Base-by-base conservation (phyloP, 352 stramenopile species). In the Phytophthora citrophthora region DNA sequence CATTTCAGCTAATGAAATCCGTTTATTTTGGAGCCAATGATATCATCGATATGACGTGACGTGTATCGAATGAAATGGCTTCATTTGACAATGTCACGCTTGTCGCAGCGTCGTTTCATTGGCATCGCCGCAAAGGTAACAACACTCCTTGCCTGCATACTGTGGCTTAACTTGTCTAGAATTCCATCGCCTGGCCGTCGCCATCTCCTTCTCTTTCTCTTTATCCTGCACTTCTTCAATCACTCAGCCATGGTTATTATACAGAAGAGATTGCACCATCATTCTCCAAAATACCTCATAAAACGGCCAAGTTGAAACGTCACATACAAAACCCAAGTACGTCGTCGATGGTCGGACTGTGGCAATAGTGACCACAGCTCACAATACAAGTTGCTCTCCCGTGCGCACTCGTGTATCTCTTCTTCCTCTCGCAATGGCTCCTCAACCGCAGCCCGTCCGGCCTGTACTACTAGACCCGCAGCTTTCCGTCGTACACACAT, bases 401-500 rank as follows among this genome's bases (percentile, higher is more conserved):
- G 29, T 34, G 29, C 29, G 29, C 29, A 34, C 8, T 34, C 11
- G 29, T 32, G 29, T 12, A 32, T 48, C 36, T 5, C 39, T 44
- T 7, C 18, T 32, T 13, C 15, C 2, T 16, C 0, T 41, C 3
- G 8, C 23, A 12, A 74, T 75, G 67, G 61, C 46, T 2, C 61
- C 61, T 1, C 61, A 38, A 1, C 55, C 66, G 10, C 43, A 59
- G 15, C 50, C 66, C 5, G 40, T 74, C 2, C 45, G 51, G 32
- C 41, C 61, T 23, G 34, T 64, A 8, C 29, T 56, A 10, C 34
- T 68, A n/a, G 67, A 71, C 44, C 45, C 54, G n/a, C 61, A 74
- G 38, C 41, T 73, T 0, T 39, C 61, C 13, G 53, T 75, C 24
- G 62, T 68, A 18, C 71, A 81, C 58, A 65, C 61, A 39, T 83